Conservation (phyloP, 768 basidiomycete genomes). For the Leccinum pellstonianum region DNA sequence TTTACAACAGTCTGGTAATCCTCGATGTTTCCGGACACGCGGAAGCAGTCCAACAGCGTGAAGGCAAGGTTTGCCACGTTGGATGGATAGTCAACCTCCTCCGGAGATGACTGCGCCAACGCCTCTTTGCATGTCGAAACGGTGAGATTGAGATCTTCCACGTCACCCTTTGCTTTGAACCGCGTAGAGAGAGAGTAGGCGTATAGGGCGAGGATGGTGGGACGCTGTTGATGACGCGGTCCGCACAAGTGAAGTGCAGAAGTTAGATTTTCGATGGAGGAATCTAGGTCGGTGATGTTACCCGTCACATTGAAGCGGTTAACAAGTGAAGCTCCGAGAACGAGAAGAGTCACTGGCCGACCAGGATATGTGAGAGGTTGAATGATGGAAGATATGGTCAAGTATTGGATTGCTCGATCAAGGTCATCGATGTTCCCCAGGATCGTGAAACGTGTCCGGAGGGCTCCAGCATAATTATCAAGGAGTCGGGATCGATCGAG, state of each 20-base stretch:
- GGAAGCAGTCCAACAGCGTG: conserved; percentile 11
- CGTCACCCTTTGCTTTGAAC: conserved; percentile 15
- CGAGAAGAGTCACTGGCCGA: conserved; percentile 13
- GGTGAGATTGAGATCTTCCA: conserved; percentile 16
- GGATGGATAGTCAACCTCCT: not conserved
- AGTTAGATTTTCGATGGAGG: conserved; percentile 14
- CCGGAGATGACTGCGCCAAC: conserved; percentile 8
- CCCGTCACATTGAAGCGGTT: conserved; percentile 13
- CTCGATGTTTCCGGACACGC: conserved; percentile 6
- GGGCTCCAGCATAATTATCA: conserved; percentile 19
- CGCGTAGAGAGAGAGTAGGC: conserved; percentile 14
- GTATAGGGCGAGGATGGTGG: conserved; percentile 12
- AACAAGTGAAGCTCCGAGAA: conserved; percentile 10
- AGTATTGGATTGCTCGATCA: conserved; percentile 22
- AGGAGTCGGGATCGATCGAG: conserved; percentile 20
- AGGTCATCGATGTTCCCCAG: conserved; percentile 21
- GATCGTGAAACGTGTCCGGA: conserved; percentile 16
- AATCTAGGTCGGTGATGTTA: conserved; percentile 14
- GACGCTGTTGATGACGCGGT: conserved; percentile 6
- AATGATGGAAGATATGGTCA: conserved; percentile 19
- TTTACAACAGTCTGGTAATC: conserved; percentile 22
- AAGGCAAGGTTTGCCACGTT: conserved; percentile 3
- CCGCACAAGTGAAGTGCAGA: conserved; percentile 16
- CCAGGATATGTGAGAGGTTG: conserved; percentile 6
- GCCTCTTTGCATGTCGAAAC: conserved; percentile 18